phyloP scores from a whole-genome alignment of 2,329 filamentous ascomycete species.

The Ophiostoma australiae region DNA sequence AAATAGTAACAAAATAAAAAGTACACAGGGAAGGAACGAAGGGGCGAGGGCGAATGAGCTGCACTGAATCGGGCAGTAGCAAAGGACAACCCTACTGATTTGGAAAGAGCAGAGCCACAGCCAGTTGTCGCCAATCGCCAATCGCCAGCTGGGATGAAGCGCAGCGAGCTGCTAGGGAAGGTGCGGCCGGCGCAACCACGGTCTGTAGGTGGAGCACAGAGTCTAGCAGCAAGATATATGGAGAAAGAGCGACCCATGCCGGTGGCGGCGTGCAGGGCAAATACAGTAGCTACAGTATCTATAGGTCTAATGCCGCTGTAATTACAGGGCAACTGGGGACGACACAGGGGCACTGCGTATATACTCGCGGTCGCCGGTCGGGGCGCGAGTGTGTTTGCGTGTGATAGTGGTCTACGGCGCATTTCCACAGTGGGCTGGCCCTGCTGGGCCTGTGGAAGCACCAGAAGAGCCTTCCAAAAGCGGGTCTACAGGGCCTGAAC shows the following conservation, averaged over 20 bases:
- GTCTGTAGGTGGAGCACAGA: constrained; percentile 9
- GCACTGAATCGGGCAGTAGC: background rate
- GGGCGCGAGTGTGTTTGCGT: background rate
- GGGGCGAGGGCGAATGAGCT: constrained; percentile 1
- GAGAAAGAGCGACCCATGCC: constrained; percentile 11
- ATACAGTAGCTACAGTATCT: background rate
- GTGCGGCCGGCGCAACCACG: constrained; percentile 14
- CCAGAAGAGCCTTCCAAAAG: background rate
- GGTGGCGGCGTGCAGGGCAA: constrained; percentile 10
- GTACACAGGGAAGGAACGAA: background rate
- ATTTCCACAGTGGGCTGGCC: constrained; percentile 3
- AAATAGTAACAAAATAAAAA: background rate
- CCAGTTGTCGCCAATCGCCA: background rate
- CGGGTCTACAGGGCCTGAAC: constrained; percentile 1
- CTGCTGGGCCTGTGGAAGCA: constrained; percentile 1
- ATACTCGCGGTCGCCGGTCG: constrained; percentile 7
- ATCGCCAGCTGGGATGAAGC: background rate
- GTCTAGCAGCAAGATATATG: background rate
- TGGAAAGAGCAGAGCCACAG: background rate
- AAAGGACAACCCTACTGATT: background rate
- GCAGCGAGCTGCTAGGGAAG: constrained; percentile 5
- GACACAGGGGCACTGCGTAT: background rate
- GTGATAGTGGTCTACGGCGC: background rate
- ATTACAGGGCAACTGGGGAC: background rate
- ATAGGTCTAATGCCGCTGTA: background rate